phyloP scores from a whole-genome alignment of 768 basidiomycete species.

The Leccinum olivaceopallidum region DNA sequence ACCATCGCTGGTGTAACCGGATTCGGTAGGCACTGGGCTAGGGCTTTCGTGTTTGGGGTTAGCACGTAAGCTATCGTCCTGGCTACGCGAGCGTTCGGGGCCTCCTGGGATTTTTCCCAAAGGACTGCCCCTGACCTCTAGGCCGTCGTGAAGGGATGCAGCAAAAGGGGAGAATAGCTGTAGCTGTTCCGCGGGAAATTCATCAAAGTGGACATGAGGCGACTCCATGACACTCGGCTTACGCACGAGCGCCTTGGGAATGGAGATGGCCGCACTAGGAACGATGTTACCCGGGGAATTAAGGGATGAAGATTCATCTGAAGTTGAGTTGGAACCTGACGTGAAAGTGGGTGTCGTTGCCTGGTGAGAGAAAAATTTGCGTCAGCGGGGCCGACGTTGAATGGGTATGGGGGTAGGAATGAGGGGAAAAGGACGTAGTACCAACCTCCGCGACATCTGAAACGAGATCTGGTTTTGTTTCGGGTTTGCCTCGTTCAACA shows the following conservation, averaged over 20 bases:
- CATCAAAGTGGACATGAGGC: constrained; percentile 33
- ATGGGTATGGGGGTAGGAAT: neutral
- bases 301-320: constrained; percentile 42
- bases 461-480: constrained; percentile 12
- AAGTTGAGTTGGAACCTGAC: constrained; percentile 41
- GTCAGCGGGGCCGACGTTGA: constrained; percentile 6
- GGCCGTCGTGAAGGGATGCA: constrained; percentile 10
- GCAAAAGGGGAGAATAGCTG: constrained; percentile 27
- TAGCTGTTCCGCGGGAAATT: constrained; percentile 33
- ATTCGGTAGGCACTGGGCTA: constrained; percentile 21
- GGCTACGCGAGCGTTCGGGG: constrained; percentile 20
- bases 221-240: constrained; percentile 31
- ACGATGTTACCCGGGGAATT: constrained; percentile 24
- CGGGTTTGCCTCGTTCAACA: neutral
- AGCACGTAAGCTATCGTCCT: constrained; percentile 22
- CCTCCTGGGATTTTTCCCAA: constrained; percentile 12
- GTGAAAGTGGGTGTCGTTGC: constrained; percentile 37
- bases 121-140: neutral
- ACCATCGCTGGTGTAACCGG: constrained; percentile 32
- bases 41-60: constrained; percentile 12
- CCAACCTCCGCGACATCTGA: constrained; percentile 33
- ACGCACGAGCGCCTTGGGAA: constrained; percentile 25
- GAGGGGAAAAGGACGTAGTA: constrained; percentile 1
- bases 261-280: constrained; percentile 15
- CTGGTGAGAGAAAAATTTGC: constrained; percentile 18